Base-by-base conservation (phyloP, 768 basidiomycete genomes). In the Collybiopsis luxurians region DNA sequence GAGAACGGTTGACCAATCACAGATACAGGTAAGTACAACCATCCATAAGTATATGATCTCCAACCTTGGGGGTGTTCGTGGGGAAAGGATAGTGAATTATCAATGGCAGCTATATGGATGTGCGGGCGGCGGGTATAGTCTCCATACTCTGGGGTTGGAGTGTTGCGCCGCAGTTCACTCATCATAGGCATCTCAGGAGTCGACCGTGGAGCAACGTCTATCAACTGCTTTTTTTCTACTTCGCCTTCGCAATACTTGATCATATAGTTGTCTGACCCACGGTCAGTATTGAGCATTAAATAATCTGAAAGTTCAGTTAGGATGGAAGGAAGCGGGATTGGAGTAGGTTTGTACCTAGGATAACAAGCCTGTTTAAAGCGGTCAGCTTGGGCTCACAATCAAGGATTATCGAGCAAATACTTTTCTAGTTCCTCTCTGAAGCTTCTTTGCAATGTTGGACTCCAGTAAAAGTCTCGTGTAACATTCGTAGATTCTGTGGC, bases 231-330 rank as follows among this genome's bases (percentile, higher is more conserved):
- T 66, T 89, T 91, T 60, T 91, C 90, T 56, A 89, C 88, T 39
- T 83, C 85, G 43, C 81, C 87, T 71, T 90, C 89, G 67, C 92
- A 93, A 66, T 87, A 91, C 69, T 91, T 93, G 72, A 94, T 89
- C 92, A 94, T 94, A 70, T 90, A 94, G 69, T 93, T 59, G 53
- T 59, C 61, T 15, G 60, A 52, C 36, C 81, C 87, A 50, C 92
- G 84, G 67, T 94, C 93, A 19, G 94, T 95, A 69, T 95, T 95
- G 52, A 92, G 83, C 88, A 95, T 95, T 43, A 96, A 77, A 71
- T 89, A 93, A 71, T 95, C 92, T 90, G 59, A 23, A 56, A 1
- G 21, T 9, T 11, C 17, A 40, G 57, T 61, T 34, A 24, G 19
- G 27, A 52, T 23, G 43, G 1, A 24, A 30, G 11, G 43, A 34